Percentiles rank a stretch among this genome's conserved stretches.
Evolutionary conservation across 805 yeast genomes (phyloP).

Genomic region (Pichia ethanolica): DNA sequence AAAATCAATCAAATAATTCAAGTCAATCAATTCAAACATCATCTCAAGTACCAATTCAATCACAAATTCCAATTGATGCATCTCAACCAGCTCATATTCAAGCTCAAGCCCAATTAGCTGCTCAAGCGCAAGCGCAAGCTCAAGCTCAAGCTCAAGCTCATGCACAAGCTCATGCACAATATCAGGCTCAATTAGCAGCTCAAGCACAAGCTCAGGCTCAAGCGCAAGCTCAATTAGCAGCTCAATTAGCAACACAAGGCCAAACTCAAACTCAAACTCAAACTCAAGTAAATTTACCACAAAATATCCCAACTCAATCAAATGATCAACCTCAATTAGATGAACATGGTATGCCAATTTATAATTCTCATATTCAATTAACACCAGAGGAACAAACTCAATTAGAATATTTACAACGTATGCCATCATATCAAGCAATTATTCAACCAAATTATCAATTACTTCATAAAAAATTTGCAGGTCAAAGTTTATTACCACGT

Average conservation of each 20-base stretch:
- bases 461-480: slow-evolving; percentile 22
- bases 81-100: slow-evolving; percentile 1
- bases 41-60: background rate
- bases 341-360: background rate
- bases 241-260: background rate
- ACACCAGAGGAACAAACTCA: slow-evolving; percentile 25
- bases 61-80: background rate
- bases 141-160: background rate
- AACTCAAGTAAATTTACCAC: background rate
- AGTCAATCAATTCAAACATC: background rate
- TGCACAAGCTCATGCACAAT: background rate
- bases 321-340: background rate
- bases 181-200: background rate
- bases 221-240: too few relatives aligned
- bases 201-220: background rate
- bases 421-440: slow-evolving; percentile 31
- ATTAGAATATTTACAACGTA: slow-evolving; percentile 23
- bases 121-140: background rate
- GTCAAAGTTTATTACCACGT: slow-evolving; percentile 24
- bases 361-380: slow-evolving; percentile 2
- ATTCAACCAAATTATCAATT: slow-evolving; percentile 27
- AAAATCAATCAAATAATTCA: background rate
- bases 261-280: background rate
- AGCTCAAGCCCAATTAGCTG: background rate
- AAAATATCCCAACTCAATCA: too few relatives aligned